phyloP scores from a whole-genome alignment of 2,329 filamentous ascomycete species.

The Cordyceps farinosa region DNA sequence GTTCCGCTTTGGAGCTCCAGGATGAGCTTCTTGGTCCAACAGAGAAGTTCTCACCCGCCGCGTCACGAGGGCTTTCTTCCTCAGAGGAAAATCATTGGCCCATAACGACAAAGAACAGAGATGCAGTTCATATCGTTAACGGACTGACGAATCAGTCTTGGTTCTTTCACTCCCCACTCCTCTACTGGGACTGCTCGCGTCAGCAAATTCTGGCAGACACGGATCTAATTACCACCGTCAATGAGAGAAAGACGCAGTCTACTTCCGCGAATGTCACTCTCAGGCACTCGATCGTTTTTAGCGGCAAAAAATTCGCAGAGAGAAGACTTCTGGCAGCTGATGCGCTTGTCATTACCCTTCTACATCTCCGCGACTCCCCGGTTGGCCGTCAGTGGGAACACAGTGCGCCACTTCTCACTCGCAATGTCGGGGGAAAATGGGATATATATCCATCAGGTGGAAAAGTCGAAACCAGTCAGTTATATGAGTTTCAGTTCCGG shows the following conservation, averaged over 20 bases:
- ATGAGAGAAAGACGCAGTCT: conserved; percentile 56
- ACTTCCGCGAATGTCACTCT: conserved; percentile 71
- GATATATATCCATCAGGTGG: conserved; percentile 61
- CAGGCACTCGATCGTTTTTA: conserved; percentile 75
- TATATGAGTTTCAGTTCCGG: conserved; percentile 76
- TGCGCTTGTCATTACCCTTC: conserved; percentile 72
- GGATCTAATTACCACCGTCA: conserved; percentile 67
- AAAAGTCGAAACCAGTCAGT: conserved; percentile 49
- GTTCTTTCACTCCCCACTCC: conserved; percentile 79
- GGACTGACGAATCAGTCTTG: conserved; percentile 61
- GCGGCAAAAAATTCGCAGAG: conserved; percentile 72
- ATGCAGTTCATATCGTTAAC: conserved; percentile 57
- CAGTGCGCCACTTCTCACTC: conserved; percentile 51
- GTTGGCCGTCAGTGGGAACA: conserved; percentile 64
- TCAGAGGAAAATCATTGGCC: conserved; percentile 31
- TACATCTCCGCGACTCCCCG: conserved; percentile 63
- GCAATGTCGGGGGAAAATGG: conserved; percentile 52
- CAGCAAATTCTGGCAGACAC: conserved; percentile 55
- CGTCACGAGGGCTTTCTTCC: conserved; percentile 29
- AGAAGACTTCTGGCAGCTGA: conserved; percentile 67
- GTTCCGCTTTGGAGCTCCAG: conserved; percentile 66
- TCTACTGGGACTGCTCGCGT: conserved; percentile 72
- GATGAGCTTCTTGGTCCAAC: conserved; percentile 63
- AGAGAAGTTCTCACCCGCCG: conserved; percentile 50
- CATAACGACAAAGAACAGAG: conserved; percentile 45